These are phyloP conservation scores for Aspergillus sclerotiicarbonarius DNA, from an alignment of 495 filamentous ascomycete genomes.

Conservation along the genomic window DNA sequence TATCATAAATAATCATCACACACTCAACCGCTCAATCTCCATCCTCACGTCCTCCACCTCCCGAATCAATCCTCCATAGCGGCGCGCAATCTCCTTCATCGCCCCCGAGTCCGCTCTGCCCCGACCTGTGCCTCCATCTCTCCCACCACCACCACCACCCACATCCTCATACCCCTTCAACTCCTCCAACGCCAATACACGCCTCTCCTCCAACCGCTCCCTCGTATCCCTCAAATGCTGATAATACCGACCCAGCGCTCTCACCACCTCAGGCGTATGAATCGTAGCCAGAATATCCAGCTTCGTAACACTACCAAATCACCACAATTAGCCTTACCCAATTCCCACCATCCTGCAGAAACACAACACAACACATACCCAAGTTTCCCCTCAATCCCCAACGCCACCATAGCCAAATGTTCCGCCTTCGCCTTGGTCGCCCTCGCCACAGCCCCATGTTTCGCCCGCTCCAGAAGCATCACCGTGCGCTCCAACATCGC, in stretches of 20 bases:
- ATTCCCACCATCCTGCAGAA: neutral
- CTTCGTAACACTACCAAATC: conserved; percentile 34
- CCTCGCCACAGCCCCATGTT: conserved; percentile 64
- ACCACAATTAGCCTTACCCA: neutral
- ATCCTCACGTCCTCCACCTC: conserved; percentile 54
- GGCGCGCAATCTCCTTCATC: conserved; percentile 60
- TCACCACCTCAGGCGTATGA: conserved; percentile 56
- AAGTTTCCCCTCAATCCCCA: conserved; percentile 51
- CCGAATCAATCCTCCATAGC: conserved; percentile 53
- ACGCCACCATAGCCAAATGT: conserved; percentile 58
- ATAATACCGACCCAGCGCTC: conserved; percentile 57
- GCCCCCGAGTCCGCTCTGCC: conserved; percentile 35
- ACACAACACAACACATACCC: conserved; percentile 36
- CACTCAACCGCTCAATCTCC: conserved; percentile 54
- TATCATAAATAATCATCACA: conserved; percentile 18
- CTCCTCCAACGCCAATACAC: conserved; percentile 43
- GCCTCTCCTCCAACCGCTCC: conserved; percentile 45
- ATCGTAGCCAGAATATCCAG: conserved; percentile 42
- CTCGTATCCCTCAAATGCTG: conserved; percentile 52
- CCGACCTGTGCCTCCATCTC: conserved; percentile 15
- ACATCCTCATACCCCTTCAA: conserved; percentile 53
- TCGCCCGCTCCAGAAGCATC: conserved; percentile 53
- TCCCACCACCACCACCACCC: conserved; percentile 18
- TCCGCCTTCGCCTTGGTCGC: conserved; percentile 52
- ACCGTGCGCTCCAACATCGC: conserved; percentile 41